Evolutionary conservation across 495 filamentous ascomycete genomes (phyloP).

Genomic region (Aspergillus mulundensis): DNA sequence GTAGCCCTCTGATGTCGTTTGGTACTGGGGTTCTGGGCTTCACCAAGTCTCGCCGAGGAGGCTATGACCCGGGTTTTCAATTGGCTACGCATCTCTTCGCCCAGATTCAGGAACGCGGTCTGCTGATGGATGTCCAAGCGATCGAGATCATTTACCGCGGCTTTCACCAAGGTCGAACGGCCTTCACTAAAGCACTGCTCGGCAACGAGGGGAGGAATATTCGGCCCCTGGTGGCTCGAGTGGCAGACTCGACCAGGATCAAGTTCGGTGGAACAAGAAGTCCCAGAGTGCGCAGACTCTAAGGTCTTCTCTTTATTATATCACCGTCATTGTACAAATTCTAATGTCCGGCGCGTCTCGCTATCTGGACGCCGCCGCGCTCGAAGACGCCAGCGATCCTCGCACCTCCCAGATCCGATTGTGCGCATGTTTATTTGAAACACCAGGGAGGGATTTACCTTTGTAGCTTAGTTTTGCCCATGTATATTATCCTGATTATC

Average conservation of each 20-base stretch:
- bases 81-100: constrained; percentile 72
- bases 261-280: constrained; percentile 96
- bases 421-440: background rate
- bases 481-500: constrained; percentile 16
- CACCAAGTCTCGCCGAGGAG: constrained; percentile 68
- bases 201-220: constrained; percentile 76
- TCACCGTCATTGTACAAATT: background rate
- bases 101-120: constrained; percentile 70
- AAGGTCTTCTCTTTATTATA: constrained; percentile 1
- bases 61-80: constrained; percentile 93
- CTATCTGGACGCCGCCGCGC: background rate
- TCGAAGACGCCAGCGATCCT: background rate
- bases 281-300: constrained; percentile 74
- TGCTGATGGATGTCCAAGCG: constrained; percentile 50
- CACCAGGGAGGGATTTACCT: background rate
- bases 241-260: constrained; percentile 78
- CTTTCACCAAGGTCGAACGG: constrained; percentile 81
- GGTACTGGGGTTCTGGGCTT: constrained; percentile 83
- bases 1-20: constrained; percentile 68
- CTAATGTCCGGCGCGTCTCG: background rate
- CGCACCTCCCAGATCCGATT: background rate
- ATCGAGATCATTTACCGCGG: constrained; percentile 78
- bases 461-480: constrained; percentile 1
- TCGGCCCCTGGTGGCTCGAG: constrained; percentile 63
- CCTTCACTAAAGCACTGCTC: constrained; percentile 80